phyloP scores from a whole-genome alignment of 305 asterid species.

The Fraxinus latifolia region DNA sequence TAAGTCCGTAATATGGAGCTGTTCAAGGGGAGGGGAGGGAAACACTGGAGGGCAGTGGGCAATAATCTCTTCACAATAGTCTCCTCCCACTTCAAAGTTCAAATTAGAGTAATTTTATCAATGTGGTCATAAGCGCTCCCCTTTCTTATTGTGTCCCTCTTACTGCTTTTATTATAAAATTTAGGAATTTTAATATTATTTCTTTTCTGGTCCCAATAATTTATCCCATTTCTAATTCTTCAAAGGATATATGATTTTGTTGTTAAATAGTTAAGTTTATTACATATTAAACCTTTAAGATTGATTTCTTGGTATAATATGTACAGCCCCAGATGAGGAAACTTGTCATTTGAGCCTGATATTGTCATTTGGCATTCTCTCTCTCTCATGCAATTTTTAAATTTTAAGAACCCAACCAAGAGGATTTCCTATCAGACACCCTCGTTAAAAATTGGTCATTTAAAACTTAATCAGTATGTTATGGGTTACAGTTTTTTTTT shows the following conservation, averaged over 20 bases:
- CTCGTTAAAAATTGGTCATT: neutral
- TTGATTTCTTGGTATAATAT: neutral
- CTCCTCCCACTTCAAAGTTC: neutral
- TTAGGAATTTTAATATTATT: neutral
- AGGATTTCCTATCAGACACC: neutral
- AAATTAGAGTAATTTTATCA: neutral
- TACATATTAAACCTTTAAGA: neutral
- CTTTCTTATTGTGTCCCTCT: neutral
- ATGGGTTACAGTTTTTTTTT: neutral
- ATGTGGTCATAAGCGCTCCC: neutral
- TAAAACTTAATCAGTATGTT: neutral
- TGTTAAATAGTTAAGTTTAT: neutral
- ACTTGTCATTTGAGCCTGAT: neutral
- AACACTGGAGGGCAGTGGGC: neutral
- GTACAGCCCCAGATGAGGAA: neutral
- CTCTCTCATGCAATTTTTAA: neutral
- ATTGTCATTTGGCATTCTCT: neutral
- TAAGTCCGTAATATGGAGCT: neutral
- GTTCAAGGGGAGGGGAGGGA: neutral
- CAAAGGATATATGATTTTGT: neutral
- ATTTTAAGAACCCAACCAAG: neutral
- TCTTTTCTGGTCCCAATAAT: neutral
- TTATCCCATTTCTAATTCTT: neutral
- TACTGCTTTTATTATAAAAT: neutral
- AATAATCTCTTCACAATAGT: neutral